Evolutionary conservation across 208 protist species (phyloP).

Genomic region (Novymonas esmeraldas): DNA sequence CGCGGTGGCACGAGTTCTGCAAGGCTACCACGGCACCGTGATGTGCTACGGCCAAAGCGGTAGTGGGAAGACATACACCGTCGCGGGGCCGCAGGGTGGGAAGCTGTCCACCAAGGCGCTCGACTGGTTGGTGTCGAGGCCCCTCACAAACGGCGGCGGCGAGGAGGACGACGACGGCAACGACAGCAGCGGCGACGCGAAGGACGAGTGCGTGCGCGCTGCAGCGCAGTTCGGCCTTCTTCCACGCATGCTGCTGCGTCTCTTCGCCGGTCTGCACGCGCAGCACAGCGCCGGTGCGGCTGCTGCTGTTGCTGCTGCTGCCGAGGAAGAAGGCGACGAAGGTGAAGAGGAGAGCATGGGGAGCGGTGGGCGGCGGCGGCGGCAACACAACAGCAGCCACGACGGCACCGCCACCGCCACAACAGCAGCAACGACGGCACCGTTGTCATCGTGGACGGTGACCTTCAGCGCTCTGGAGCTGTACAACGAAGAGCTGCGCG

Average conservation of each 20-base stretch:
- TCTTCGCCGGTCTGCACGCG: conserved; percentile 38
- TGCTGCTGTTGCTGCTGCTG: no score
- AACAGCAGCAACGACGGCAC: conserved; percentile 9
- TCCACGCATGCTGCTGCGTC: conserved; percentile 48
- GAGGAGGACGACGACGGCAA: conserved; percentile 15
- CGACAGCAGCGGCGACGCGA: conserved; percentile 3
- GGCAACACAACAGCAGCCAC: conserved; percentile 2
- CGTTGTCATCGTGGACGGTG: conserved; percentile 28
- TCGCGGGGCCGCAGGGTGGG: conserved; percentile 63
- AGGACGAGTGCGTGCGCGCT: conserved; percentile 9
- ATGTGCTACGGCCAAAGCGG: conserved; percentile 93
- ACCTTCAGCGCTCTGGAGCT: conserved; percentile 70
- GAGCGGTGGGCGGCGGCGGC: neutral
- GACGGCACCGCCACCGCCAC: neutral
- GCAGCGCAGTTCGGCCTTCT: conserved; percentile 37
- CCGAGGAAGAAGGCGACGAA: neutral
- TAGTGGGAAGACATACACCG: conserved; percentile 91
- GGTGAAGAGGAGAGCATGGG: no score
- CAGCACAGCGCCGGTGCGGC: conserved; percentile 9
- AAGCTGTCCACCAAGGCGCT: conserved; percentile 10
- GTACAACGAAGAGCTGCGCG: conserved; percentile 81
- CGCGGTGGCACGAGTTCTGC: conserved; percentile 63
- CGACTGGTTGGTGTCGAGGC: conserved; percentile 9
- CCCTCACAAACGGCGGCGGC: neutral
- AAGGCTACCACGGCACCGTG: conserved; percentile 83